phyloP scores from a whole-genome alignment of 2,329 filamentous ascomycete genomes.

The Xylaria sp. region DNA sequence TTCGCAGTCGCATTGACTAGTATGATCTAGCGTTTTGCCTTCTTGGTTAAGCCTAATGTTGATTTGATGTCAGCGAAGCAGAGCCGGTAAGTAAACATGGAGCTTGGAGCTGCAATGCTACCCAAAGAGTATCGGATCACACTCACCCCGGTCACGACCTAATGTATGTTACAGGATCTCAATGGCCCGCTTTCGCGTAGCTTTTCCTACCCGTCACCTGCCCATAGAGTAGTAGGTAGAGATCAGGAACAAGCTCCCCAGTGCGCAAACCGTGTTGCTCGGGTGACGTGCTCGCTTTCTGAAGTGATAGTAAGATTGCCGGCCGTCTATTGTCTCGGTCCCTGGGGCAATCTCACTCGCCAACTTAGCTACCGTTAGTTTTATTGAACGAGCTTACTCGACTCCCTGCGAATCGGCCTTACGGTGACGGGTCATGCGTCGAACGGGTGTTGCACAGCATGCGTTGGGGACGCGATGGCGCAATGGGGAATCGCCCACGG shows the following conservation, averaged over 20 bases:
- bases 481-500: slow-evolving; percentile 21
- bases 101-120: slow-evolving; percentile 34
- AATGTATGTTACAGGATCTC: slow-evolving; percentile 37
- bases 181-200: slow-evolving; percentile 30
- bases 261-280: neutral
- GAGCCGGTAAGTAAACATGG: slow-evolving; percentile 25
- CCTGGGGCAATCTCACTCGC: neutral
- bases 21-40: slow-evolving; percentile 15
- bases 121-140: slow-evolving; percentile 30
- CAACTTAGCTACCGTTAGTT: neutral
- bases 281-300: slow-evolving; percentile 5
- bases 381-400: neutral
- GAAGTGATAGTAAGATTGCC: neutral
- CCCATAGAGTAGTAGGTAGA: neutral
- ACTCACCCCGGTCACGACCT: slow-evolving; percentile 28
- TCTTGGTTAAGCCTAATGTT: slow-evolving; percentile 14
- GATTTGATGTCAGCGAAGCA: slow-evolving; percentile 24
- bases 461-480: slow-evolving; percentile 20
- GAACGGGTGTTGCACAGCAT: slow-evolving; percentile 24
- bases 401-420: slow-evolving; percentile 21
- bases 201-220: slow-evolving; percentile 15
- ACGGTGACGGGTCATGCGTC: slow-evolving; percentile 26
- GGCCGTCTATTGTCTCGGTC: neutral
- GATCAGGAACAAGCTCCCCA: slow-evolving; percentile 8
- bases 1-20: slow-evolving; percentile 12